Evolutionary conservation across 2,329 filamentous ascomycete genomes (phyloP).

Genomic region (Emergomyces pasteurianus): DNA sequence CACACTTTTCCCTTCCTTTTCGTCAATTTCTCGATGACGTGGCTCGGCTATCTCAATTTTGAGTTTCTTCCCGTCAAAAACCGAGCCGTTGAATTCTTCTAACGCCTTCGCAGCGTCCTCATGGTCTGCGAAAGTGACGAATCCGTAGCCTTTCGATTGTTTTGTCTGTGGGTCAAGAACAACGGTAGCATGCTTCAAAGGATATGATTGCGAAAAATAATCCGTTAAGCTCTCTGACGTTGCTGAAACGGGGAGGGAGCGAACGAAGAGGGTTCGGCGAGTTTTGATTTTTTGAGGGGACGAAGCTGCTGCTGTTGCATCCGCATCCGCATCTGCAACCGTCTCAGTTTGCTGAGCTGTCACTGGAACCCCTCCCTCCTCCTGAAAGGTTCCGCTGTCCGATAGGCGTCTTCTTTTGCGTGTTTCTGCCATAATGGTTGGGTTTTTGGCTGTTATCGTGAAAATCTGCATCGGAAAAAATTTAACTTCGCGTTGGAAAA

Average conservation of each 20-base stretch:
- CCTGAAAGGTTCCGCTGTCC: constrained; percentile 16
- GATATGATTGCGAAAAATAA: constrained; percentile 87
- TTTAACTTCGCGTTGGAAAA: neutral
- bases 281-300: constrained; percentile 19
- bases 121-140: constrained; percentile 89
- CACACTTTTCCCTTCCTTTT: constrained; percentile 34
- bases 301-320: neutral
- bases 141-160: constrained; percentile 81
- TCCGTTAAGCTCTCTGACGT: constrained; percentile 75
- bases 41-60: constrained; percentile 80
- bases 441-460: neutral
- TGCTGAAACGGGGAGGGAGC: constrained; percentile 64
- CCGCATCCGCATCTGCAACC: neutral
- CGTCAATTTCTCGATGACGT: constrained; percentile 56
- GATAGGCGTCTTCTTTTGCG: constrained; percentile 27
- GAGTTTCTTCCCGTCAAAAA: constrained; percentile 69
- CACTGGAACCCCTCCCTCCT: constrained; percentile 7
- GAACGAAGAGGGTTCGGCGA: constrained; percentile 72
- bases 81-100: constrained; percentile 65
- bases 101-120: constrained; percentile 78
- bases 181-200: constrained; percentile 91
- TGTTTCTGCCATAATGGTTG: constrained; percentile 21
- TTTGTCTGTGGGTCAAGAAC: constrained; percentile 79
- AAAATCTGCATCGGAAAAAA: neutral
- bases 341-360: neutral